Percentiles rank a stretch among this genome's conserved stretches.
Conservation (phyloP, 257 asterid species). For the Forsythia suspensa region DNA sequence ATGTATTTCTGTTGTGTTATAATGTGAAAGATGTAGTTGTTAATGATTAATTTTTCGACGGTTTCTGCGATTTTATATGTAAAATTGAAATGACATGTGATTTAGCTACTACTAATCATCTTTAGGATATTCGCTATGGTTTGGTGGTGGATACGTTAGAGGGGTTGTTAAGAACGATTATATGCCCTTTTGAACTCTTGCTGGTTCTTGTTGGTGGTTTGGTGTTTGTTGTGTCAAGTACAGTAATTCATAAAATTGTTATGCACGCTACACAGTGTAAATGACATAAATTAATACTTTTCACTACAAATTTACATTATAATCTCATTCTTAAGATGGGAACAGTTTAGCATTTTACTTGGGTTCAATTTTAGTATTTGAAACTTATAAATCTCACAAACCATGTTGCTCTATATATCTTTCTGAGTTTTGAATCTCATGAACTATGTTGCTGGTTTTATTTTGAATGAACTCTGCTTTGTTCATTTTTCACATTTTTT, state of each 20-base stretch:
- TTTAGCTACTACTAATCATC: not conserved
- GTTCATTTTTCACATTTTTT: not conserved
- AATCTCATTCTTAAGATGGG: not conserved
- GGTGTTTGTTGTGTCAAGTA: not conserved
- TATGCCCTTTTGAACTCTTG: not conserved
- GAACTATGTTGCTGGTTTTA: not conserved
- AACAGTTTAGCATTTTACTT: not conserved
- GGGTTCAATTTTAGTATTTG: not conserved
- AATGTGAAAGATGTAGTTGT: not conserved
- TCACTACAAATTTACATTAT: not conserved
- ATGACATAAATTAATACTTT: not conserved
- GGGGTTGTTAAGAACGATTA: not conserved
- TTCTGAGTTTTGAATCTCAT: not conserved
- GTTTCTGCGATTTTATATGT: not conserved
- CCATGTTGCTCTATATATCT: not conserved
- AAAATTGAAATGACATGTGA: not conserved
- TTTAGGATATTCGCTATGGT: not conserved
- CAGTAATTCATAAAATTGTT: not conserved
- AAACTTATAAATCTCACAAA: not conserved
- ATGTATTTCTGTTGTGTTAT: not conserved
- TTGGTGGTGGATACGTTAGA: not conserved
- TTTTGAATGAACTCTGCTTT: not conserved
- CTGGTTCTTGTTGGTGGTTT: not conserved
- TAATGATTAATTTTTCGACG: not conserved
- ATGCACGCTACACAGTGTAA: not conserved